Evolutionary conservation across 2,329 filamentous ascomycete genomes (phyloP).

Genomic region (Bipolaris cookei): DNA sequence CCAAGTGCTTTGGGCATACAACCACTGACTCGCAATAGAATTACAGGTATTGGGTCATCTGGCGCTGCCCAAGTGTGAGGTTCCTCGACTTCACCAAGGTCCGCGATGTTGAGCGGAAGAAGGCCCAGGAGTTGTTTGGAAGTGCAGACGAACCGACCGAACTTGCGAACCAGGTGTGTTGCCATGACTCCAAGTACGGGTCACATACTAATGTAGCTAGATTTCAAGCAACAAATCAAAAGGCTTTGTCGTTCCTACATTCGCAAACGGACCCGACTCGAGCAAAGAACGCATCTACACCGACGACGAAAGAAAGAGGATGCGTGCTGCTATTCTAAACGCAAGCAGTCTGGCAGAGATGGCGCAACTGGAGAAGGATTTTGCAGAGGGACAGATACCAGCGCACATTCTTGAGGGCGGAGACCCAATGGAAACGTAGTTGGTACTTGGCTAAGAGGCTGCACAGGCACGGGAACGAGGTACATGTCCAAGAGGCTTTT

Average conservation of each 20-base stretch:
- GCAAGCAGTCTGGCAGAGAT: slow-evolving; percentile 92
- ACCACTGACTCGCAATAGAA: slow-evolving; percentile 61
- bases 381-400: slow-evolving; percentile 87
- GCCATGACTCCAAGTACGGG: not conserved
- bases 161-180: slow-evolving; percentile 61
- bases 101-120: slow-evolving; percentile 79
- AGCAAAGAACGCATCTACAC: slow-evolving; percentile 74
- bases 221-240: slow-evolving; percentile 86
- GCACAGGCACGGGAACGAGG: not conserved
- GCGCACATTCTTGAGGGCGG: slow-evolving; percentile 37
- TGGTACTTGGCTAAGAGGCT: not conserved
- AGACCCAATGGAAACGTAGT: slow-evolving; percentile 40
- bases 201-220: slow-evolving; percentile 47
- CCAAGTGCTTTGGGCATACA: slow-evolving; percentile 16
- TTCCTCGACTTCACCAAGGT: slow-evolving; percentile 95
- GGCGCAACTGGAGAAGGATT: slow-evolving; percentile 84
- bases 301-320: slow-evolving; percentile 81
- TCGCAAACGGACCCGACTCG: slow-evolving; percentile 46
- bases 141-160: slow-evolving; percentile 77
- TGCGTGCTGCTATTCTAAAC: slow-evolving; percentile 86
- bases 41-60: slow-evolving; percentile 91
- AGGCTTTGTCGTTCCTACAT: slow-evolving; percentile 67
- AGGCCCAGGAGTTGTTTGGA: slow-evolving; percentile 83
- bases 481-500: not conserved
- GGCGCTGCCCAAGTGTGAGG: slow-evolving; percentile 80